A percentile compares a stretch with the other conserved stretches of the same genome.
phyloP scores from a whole-genome alignment of 106 monocot species.

The Triglochin maritima region DNA sequence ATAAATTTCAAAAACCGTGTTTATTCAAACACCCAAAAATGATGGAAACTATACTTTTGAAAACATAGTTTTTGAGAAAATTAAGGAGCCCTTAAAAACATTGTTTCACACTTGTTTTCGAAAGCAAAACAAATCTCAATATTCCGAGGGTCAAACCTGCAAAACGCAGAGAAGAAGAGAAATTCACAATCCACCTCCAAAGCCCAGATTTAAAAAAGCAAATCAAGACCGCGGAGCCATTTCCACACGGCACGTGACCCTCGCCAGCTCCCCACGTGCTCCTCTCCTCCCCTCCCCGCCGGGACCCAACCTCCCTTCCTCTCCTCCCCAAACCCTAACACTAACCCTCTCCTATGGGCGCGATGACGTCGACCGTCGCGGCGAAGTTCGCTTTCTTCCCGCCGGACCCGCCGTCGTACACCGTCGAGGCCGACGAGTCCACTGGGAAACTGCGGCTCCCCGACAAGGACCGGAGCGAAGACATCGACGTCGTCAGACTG shows the following conservation, averaged over 20 bases:
- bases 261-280: not conserved
- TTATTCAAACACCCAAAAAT: too few species aligned
- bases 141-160: too few species aligned
- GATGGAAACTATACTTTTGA: too few species aligned
- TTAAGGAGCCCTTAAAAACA: too few species aligned
- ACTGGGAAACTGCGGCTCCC: constrained; percentile 29
- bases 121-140: too few species aligned
- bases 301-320: not conserved
- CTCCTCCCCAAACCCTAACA: not conserved
- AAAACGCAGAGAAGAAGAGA: too few species aligned
- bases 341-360: constrained; percentile 32
- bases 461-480: constrained; percentile 28
- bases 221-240: too few species aligned
- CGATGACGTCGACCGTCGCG: constrained; percentile 57
- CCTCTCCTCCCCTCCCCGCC: not conserved
- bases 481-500: constrained; percentile 45
- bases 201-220: too few species aligned
- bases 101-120: too few species aligned
- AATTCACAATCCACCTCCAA: too few species aligned
- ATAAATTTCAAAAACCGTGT: too few species aligned
- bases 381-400: constrained; percentile 86
- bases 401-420: constrained; percentile 58
- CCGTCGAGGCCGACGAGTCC: constrained; percentile 22
- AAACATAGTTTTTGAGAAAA: too few species aligned
- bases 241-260: not conserved